Base-by-base conservation (phyloP, 2,329 filamentous ascomycete species). In the Diaporthe sp. region DNA sequence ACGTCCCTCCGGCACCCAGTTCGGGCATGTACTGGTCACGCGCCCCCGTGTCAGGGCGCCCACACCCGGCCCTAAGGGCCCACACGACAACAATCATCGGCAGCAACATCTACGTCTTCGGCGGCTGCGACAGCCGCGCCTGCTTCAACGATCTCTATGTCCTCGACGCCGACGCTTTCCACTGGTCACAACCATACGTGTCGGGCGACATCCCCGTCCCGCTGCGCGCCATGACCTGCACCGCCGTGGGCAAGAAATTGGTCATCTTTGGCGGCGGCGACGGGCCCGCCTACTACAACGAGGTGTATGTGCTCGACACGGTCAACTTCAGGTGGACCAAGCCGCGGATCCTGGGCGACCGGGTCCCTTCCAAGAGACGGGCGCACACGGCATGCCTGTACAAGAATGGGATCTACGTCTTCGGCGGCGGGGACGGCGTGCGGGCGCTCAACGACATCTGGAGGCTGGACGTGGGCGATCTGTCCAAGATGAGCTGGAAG, bases 11-110 rank as follows among this genome's bases (percentile, higher is more conserved):
- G 4, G 91, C 92, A 22, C 92, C 92, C 35, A 89, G 92, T 25
- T 92, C 90, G 65, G 92, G 92, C 78, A 93, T 94, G 92, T 94
- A 94, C 84, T 93, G 92, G 91, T 92, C 91, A 70, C 88, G 86
- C 47, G 91, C 92, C 13, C 89, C 89, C 10, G 86, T 90, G n/a
- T 93, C 91, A 3, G 92, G 92, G 35, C 84, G 87, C 35, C 84
- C 90, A 51, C 91, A 92, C 79, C 89, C 90, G 22, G 87, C 89
- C 32, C 83, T 93, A 73, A 88, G 92, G 72, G 92, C 92, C 22
- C 92, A 94, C 81, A 93, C 92, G 58, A 90, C 90, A 42, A 92
- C 92, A 27, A 84, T 93, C 42, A 85, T 93, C 55, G 92, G 91
- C 13, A 92, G 90, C 71, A 93, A 91, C 78, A 86, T 94, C 72